Percentiles rank a stretch among this genome's conserved stretches.
These are phyloP conservation scores for Diutina scorzettiae DNA, from an alignment of 1,139 yeast species.

Conservation along the genomic window DNA sequence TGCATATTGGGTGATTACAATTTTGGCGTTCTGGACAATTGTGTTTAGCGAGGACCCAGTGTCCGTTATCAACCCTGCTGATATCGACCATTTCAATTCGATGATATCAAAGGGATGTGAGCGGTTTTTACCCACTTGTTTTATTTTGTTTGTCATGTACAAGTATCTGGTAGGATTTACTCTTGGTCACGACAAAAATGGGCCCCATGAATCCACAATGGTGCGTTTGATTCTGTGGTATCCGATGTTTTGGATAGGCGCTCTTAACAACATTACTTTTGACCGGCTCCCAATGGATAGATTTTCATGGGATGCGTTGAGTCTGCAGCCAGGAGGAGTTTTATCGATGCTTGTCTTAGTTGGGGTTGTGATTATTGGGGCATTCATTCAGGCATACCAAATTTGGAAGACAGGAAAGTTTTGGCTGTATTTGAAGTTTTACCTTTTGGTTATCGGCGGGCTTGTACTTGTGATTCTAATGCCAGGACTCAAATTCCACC, in stretches of 20 bases:
- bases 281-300: conserved; percentile 84
- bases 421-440: conserved; percentile 36
- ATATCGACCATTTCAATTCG: conserved; percentile 41
- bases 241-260: conserved; percentile 75
- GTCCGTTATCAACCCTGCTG: conserved; percentile 38
- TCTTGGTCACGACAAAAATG: not conserved
- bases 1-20: conserved; percentile 48
- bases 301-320: conserved; percentile 57
- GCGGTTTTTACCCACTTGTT: conserved; percentile 64
- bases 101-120: conserved; percentile 62
- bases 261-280: conserved; percentile 77
- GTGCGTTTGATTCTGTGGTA: conserved; percentile 59
- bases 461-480: conserved; percentile 8
- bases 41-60: conserved; percentile 81
- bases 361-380: conserved; percentile 36
- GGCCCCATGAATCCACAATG: conserved; percentile 22
- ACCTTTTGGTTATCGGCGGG: conserved; percentile 7
- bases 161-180: conserved; percentile 20
- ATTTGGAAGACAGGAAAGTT: conserved; percentile 77
- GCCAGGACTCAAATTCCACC: conserved; percentile 28
- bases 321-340: conserved; percentile 66
- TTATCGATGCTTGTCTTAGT: conserved; percentile 46
- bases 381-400: conserved; percentile 61
- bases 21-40: conserved; percentile 84
- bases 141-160: conserved; percentile 70